phyloP scores from a whole-genome alignment of 2,329 filamentous ascomycete genomes.

The Huntiella omanensis region DNA sequence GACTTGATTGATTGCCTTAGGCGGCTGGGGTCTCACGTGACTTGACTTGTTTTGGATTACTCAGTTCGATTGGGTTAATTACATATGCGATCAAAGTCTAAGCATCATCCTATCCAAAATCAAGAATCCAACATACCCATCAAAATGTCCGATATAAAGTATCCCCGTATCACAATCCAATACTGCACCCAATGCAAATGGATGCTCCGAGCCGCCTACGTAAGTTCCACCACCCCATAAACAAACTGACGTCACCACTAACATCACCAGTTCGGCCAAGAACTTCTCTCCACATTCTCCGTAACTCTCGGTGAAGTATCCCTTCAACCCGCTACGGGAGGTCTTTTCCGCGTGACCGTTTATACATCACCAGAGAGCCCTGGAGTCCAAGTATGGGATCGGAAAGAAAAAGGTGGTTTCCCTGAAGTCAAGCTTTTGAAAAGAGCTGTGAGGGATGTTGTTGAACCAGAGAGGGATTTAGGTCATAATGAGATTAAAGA shows the following conservation, averaged over 20 bases:
- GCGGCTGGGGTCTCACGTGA: no score
- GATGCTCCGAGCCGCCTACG: conserved; percentile 75
- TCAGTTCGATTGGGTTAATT: no score
- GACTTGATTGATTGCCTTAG: no score
- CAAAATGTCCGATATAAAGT: no score
- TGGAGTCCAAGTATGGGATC: conserved; percentile 54
- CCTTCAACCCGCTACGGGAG: conserved; percentile 68
- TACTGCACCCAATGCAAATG: conserved; percentile 92
- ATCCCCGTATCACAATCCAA: conserved; percentile 63
- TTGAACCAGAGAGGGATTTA: conserved; percentile 59
- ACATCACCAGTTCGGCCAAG: conserved; percentile 65
- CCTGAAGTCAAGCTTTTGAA: conserved; percentile 89
- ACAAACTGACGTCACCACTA: neutral
- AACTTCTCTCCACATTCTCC: conserved; percentile 83
- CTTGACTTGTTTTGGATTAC: no score
- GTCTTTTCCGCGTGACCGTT: conserved; percentile 61
- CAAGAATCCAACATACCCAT: no score
- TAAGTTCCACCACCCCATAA: conserved; percentile 25
- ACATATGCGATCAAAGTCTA: no score
- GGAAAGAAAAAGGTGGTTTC: conserved; percentile 73
- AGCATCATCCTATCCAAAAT: no score
- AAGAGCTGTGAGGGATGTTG: conserved; percentile 59
- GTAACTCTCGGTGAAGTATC: conserved; percentile 72
- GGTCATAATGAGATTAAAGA: conserved; percentile 51
- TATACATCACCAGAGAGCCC: conserved; percentile 17